Base-by-base conservation (phyloP, 2,329 filamentous ascomycete species). In the Zasmidium angulare region DNA sequence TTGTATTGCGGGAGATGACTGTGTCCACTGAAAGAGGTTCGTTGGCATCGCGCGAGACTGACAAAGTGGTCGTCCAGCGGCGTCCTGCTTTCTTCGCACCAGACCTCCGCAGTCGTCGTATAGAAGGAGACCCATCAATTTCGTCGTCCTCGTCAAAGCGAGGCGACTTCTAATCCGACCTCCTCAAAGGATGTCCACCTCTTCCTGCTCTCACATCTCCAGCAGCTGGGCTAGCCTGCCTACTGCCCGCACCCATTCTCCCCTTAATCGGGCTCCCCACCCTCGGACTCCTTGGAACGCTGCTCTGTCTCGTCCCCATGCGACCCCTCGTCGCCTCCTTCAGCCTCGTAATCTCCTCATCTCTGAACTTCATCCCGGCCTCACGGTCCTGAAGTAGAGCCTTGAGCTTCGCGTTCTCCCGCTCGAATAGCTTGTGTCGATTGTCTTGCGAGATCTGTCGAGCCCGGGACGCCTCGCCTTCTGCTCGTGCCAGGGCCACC, bases 201-300 rank as follows among this genome's bases (percentile, higher is more conserved):
- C 53, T 31, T 54, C 58, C 56, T 59, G 3, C 54, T 59, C 36
- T 56, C 46, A 58, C 40, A 40, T 69, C 68, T 0, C 64, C 63
- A 40, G 63, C 63, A 52, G 69, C 63, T n/a, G 72, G 72, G 62
- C 72, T 74, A 11, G 59, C 63, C 59, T 70, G 66, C 52, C 73
- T 58, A 60, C 63, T 66, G 19, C 62, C 63, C 19, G 63, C 58
- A 4, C 59, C 67, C 17, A 63, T 66, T 43, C 65, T 58, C 26
- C 36, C n/a, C 55, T 72, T 70, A 64, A 73, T 67, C 26, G 69
- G 69, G 58, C 66, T 69, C 0, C 68, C 69, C 47, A 74, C 26
- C 12, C 73, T 55, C 3, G 75, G 75, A 58, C 68, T 74, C 20
- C 74, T 60, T 1, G 75, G 75, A 26, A 75, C 70, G 63, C 72